Percentiles rank a stretch among this genome's conserved stretches.
These are phyloP conservation scores for Effrenium voratum DNA, from an alignment of 73 alveolate species.

Conservation along the genomic window DNA sequence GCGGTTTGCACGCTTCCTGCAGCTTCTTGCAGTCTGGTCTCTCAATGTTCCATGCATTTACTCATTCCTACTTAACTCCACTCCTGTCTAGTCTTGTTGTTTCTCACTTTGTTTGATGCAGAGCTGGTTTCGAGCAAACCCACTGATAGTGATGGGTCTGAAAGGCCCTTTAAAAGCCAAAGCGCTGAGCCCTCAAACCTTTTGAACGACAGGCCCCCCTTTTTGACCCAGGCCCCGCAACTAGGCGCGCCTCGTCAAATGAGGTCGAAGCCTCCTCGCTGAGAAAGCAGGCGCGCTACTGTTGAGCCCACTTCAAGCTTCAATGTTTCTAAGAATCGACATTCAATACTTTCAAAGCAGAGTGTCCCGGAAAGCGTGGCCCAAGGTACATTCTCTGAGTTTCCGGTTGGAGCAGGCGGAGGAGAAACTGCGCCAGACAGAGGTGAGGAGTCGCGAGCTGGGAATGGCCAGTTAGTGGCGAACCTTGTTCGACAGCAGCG, in stretches of 20 bases:
- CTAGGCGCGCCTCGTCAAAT: neutral
- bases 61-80: no score
- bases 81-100: no score
- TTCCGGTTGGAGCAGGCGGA: conserved; percentile 65
- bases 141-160: no score
- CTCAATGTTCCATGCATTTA: no score
- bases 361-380: neutral
- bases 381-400: conserved; percentile 15
- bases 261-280: conserved; percentile 46
- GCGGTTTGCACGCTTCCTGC: no score
- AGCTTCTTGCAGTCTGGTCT: no score
- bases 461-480: no score
- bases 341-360: neutral
- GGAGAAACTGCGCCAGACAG: conserved; percentile 37
- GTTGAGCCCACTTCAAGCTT: no score
- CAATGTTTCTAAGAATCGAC: neutral
- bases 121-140: no score
- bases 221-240: neutral
- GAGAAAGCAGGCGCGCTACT: conserved; percentile 23
- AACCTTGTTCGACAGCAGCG: no score
- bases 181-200: neutral
- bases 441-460: conserved; percentile 20
- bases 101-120: no score
- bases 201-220: neutral
- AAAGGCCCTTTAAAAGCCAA: no score